Evolutionary conservation across 2,329 filamentous ascomycete genomes (phyloP).

Genomic region (Cladosporium sp.): DNA sequence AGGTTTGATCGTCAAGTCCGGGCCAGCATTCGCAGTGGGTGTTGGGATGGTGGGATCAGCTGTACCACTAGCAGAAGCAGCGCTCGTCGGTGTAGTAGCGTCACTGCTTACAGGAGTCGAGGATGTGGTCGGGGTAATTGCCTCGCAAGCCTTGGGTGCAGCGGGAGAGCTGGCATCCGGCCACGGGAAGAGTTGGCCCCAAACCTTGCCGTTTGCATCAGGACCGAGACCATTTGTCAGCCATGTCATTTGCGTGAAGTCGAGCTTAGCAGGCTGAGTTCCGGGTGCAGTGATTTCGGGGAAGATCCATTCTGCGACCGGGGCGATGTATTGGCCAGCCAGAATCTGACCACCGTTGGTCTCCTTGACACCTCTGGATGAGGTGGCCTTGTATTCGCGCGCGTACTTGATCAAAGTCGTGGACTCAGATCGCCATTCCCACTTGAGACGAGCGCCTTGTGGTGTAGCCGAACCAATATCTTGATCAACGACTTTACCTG

Average conservation of each 20-base stretch:
- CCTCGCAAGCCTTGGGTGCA: constrained; percentile 30
- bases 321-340: constrained; percentile 45
- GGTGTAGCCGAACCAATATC: constrained; percentile 38
- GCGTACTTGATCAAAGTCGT: constrained; percentile 38
- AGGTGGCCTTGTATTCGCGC: constrained; percentile 44
- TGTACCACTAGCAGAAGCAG: constrained; percentile 29
- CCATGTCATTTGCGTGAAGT: constrained; percentile 39
- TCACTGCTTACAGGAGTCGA: constrained; percentile 38
- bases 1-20: constrained; percentile 26
- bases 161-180: constrained; percentile 29
- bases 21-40: constrained; percentile 29
- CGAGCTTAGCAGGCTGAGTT: constrained; percentile 32
- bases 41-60: constrained; percentile 22
- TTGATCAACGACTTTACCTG: constrained; percentile 41
- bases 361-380: constrained; percentile 36
- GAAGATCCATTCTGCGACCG: constrained; percentile 48
- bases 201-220: constrained; percentile 34
- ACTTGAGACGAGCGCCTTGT: constrained; percentile 27
- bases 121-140: constrained; percentile 26
- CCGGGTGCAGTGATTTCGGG: constrained; percentile 45
- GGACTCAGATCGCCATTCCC: constrained; percentile 37
- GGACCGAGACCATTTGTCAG: constrained; percentile 36
- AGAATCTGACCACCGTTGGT: constrained; percentile 39
- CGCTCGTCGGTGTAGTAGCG: constrained; percentile 20
- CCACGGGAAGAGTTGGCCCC: constrained; percentile 36